A percentile compares a stretch with the other conserved stretches of the same genome.
Conservation (phyloP, 2,329 filamentous ascomycete genomes). For the Exophiala oligosperma region DNA sequence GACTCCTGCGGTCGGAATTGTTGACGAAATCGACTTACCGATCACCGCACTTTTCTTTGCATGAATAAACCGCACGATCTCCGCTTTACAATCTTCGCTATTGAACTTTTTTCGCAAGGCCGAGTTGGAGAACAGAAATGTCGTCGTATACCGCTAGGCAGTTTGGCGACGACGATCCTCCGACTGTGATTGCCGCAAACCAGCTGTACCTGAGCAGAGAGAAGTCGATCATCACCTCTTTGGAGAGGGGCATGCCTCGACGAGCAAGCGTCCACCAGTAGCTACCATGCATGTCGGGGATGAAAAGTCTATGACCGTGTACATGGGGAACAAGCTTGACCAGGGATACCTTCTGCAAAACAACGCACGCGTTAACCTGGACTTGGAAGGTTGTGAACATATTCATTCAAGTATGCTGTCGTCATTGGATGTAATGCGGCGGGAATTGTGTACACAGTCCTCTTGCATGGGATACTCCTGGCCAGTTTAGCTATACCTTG, state of each 20-base stretch:
- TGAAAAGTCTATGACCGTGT: not conserved
- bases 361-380: not conserved
- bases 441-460: too few species aligned
- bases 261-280: not conserved
- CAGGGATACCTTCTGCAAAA: not conserved
- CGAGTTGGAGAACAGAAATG: not conserved
- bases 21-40: not conserved
- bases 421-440: too few species aligned
- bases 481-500: too few species aligned
- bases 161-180: constrained; percentile 2
- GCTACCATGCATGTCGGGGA: not conserved
- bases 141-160: not conserved
- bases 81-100: not conserved
- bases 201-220: not conserved
- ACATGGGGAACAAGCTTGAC: not conserved
- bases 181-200: not conserved
- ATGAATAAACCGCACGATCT: not conserved
- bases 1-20: not conserved
- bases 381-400: too few species aligned
- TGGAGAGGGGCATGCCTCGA: not conserved
- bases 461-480: too few species aligned
- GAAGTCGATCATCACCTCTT: not conserved
- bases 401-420: too few species aligned
- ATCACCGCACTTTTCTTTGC: not conserved
- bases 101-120: not conserved